A percentile compares a stretch with the other conserved stretches of the same genome.
Evolutionary conservation across 192 early-diverging fungal genomes (phyloP).

Genomic region (Podochytrium sp.): DNA sequence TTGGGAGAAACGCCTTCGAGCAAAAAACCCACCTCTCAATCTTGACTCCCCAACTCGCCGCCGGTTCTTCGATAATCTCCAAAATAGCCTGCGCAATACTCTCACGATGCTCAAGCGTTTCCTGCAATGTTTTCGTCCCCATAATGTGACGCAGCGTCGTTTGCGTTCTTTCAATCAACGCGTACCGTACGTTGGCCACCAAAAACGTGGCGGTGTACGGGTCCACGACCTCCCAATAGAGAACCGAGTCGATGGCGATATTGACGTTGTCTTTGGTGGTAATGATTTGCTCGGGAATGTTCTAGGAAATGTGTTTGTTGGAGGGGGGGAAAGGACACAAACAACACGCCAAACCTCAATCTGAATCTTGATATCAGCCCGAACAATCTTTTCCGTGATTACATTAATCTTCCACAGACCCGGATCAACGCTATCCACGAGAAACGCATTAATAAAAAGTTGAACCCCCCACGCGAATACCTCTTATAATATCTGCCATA

Average conservation of each 20-base stretch:
- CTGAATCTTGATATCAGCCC: slow-evolving; percentile 65
- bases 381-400: slow-evolving; percentile 42
- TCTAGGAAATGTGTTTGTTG: neutral
- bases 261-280: slow-evolving; percentile 93
- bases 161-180: slow-evolving; percentile 86
- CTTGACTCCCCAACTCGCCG: slow-evolving; percentile 73
- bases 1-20: neutral
- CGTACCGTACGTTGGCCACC: slow-evolving; percentile 78
- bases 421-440: slow-evolving; percentile 52
- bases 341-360: slow-evolving; percentile 33
- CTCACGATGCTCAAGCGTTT: slow-evolving; percentile 87
- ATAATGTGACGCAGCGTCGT: slow-evolving; percentile 87
- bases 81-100: slow-evolving; percentile 85
- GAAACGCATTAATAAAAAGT: too few species aligned
- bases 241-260: slow-evolving; percentile 80
- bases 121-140: slow-evolving; percentile 83
- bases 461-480: too few species aligned
- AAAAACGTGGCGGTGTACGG: slow-evolving; percentile 65
- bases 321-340: neutral
- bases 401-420: slow-evolving; percentile 52
- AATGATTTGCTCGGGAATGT: slow-evolving; percentile 73
- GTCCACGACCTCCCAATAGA: slow-evolving; percentile 74
- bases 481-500: slow-evolving; percentile 58
- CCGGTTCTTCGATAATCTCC: slow-evolving; percentile 79
- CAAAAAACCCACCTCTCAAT: slow-evolving; percentile 44